A percentile compares a stretch with the other conserved stretches of the same genome.
Evolutionary conservation across 495 filamentous ascomycete species (phyloP).

Genomic region (Bathelium albidoporum): DNA sequence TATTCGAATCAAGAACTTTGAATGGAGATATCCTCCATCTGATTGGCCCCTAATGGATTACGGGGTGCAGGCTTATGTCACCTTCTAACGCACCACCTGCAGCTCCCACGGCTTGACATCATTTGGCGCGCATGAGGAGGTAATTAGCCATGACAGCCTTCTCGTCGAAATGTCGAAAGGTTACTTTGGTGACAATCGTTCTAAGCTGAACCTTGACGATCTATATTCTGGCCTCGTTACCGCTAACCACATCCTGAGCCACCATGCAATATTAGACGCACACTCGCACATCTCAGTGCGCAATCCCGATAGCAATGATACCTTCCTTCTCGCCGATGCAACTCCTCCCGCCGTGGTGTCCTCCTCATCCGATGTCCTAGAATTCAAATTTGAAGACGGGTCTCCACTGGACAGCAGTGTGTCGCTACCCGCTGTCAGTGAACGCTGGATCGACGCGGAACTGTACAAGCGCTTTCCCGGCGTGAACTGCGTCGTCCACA

Average conservation of each 20-base stretch:
- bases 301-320: slow-evolving; percentile 31
- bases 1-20: not conserved
- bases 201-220: slow-evolving; percentile 9
- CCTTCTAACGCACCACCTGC: no score
- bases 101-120: no score
- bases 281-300: slow-evolving; percentile 40
- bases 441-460: slow-evolving; percentile 42
- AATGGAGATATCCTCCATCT: not conserved
- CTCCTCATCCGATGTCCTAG: slow-evolving; percentile 30
- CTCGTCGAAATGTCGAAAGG: not conserved
- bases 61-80: no score
- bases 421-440: slow-evolving; percentile 23
- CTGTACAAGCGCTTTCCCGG: slow-evolving; percentile 38
- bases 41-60: not conserved
- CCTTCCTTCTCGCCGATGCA: slow-evolving; percentile 35
- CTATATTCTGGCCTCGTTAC: slow-evolving; percentile 31
- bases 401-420: slow-evolving; percentile 24
- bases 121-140: no score
- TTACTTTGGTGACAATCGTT: not conserved
- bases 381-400: slow-evolving; percentile 32
- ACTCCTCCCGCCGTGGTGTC: slow-evolving; percentile 35
- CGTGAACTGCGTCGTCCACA: slow-evolving; percentile 40
- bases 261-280: slow-evolving; percentile 1
- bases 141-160: not conserved
- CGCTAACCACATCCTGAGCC: slow-evolving; percentile 31